Base-by-base conservation (phyloP, 805 yeast genomes). In the Helenozyma rhizophorensis region DNA sequence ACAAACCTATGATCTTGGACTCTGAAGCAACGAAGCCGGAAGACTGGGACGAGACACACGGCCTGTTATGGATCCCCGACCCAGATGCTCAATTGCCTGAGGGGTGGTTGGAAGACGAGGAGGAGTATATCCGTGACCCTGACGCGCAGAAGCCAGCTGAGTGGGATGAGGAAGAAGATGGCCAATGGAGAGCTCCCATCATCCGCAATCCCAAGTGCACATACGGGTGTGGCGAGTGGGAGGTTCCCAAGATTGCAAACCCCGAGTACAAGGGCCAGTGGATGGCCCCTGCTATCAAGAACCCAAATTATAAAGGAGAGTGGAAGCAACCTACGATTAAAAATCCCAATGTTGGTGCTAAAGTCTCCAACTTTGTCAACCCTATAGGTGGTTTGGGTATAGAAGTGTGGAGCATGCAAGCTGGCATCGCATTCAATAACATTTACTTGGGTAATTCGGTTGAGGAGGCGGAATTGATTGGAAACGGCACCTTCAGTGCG, bases 101-200 rank as follows among this genome's bases (percentile, higher is more conserved):
- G 17, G 80, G 74, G 41, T 89, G 97, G 97, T 76, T 78, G 45
- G 49, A 46, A 14, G 48, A 43, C 33, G 72, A 68, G 16, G 71
- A 74, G 9, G 68, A 60, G 39, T 74, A 59, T 39, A 76, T 89
- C 36, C 59, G 72, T 9, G 93, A 88, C 54, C 87, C 94, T 24
- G 68, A 64, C 2, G 80, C 85, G 18, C 51, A 39, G 21, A 74
- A 69, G 48, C 96, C 96, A 13, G 81, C 67, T 27, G 80, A 73
- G 50, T 88, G 96, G 96, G 84, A 84, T 52, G 95, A 85, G 25
- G 89, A 80, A 45, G 89, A 83, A 53, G 95, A 87, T 53, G 96
- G 96, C 4, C 80, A 71, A 49, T 89, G 94, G 94, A 49, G 65
- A 26, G 81, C 88, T 2, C 88, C 90, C 16, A 56, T 66, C 29